Base-by-base conservation (phyloP, 2,329 filamentous ascomycete genomes). In the Botrytis pseudocinerea region DNA sequence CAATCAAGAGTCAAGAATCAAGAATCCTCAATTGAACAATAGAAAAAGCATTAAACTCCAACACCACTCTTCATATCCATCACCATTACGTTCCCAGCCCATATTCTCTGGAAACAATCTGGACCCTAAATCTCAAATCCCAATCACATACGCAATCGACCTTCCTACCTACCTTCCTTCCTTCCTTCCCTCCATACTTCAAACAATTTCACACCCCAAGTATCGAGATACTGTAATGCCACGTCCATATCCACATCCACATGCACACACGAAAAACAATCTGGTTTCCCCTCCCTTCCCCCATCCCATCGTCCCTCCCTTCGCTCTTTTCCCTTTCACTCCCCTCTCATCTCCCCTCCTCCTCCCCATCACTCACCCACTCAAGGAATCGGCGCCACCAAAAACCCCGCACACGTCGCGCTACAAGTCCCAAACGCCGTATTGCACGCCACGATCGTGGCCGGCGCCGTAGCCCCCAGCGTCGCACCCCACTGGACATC, bases 381-480 rank as follows among this genome's bases (percentile, higher is more conserved):
- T 38, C 61, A 71, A 40, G 28, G 59, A 46, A 38, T 51, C 42
- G 69, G 69, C n/a, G 59, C 59, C 42, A 54, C n/a, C 9, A 54
- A 6, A 7, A 64, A 22, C 10, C 22, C 57, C 35, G 59, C 59
- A 71, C 69, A 71, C 35, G 32, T 64, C 22, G 69, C 69, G 48
- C 32, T 28, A 16, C 69, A 71, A 44, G 46, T 7, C 3, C 69
- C 69, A 51, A 64, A 54, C 16, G 69, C 69, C 38, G 60, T 35
- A 35, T 71, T 71, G 12, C 69, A 71, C 20, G 60, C 69, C 18
- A 71, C 28, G 14, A 71, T 64, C 2, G 69, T 71, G 3, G 60
- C 28, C 4, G 69, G 69, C 2, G 69, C 69, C 3, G 59, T 71
- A 5, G 69, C 69, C 25, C 68, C 68, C n/a, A 64, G 16, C 3